Evolutionary conservation across 2,329 filamentous ascomycete genomes (phyloP).

Genomic region (Nemania serpens): DNA sequence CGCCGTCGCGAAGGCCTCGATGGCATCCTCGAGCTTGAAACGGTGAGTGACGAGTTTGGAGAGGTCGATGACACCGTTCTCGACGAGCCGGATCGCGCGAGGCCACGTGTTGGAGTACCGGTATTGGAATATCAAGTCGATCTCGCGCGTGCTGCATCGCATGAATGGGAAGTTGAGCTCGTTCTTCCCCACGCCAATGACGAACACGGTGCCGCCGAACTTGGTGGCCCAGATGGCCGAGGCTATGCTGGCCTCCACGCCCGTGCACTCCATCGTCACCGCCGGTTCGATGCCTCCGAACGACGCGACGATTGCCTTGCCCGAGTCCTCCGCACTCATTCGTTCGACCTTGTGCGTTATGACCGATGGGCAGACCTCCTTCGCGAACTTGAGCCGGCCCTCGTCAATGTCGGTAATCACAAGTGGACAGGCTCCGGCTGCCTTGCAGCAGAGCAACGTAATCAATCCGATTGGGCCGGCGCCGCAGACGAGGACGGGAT

Average conservation of each 20-base stretch:
- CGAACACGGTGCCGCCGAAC: slow-evolving; percentile 96
- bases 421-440: slow-evolving; percentile 86
- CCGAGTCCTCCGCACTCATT: slow-evolving; percentile 71
- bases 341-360: slow-evolving; percentile 79
- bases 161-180: slow-evolving; percentile 97
- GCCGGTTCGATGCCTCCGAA: slow-evolving; percentile 82
- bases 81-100: slow-evolving; percentile 83
- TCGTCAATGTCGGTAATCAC: slow-evolving; percentile 96
- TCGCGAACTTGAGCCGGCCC: slow-evolving; percentile 81
- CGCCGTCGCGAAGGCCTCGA: slow-evolving; percentile 88
- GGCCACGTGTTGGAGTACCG: slow-evolving; percentile 97
- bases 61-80: slow-evolving; percentile 82
- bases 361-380: slow-evolving; percentile 78
- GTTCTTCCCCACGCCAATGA: slow-evolving; percentile 93
- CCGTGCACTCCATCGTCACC: slow-evolving; percentile 89
- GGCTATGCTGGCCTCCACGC: slow-evolving; percentile 86
- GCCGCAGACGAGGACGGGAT: slow-evolving; percentile 86
- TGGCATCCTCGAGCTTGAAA: slow-evolving; percentile 81
- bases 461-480: slow-evolving; percentile 94
- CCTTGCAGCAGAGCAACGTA: slow-evolving; percentile 80
- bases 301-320: slow-evolving; percentile 67
- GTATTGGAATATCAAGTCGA: slow-evolving; percentile 96
- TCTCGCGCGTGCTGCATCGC: slow-evolving; percentile 85
- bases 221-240: slow-evolving; percentile 87
- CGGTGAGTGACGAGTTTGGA: slow-evolving; percentile 85